A percentile compares a stretch with the other conserved stretches of the same genome.
Conservation (phyloP, 169 alveolate genomes). For the Eimeria mitis region DNA sequence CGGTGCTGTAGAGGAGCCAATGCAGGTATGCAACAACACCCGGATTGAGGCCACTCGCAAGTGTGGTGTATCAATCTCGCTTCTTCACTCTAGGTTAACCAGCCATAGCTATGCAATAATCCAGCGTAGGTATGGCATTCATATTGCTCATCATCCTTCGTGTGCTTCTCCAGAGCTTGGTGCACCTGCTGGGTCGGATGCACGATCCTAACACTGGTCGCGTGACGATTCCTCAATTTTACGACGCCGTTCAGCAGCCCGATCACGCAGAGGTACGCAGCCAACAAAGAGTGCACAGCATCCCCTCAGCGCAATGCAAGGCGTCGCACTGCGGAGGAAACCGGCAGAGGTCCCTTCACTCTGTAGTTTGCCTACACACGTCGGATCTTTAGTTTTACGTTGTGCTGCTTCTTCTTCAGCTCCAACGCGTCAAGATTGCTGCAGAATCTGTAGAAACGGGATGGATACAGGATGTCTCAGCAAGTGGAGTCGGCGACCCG, state of each 20-base stretch:
- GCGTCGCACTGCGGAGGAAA: background rate
- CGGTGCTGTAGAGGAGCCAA: slow-evolving; percentile 83
- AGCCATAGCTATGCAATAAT: background rate
- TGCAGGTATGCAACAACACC: slow-evolving; percentile 59
- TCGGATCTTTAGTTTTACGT: background rate
- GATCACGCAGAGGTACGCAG: slow-evolving; percentile 42
- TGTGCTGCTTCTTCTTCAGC: slow-evolving; percentile 25
- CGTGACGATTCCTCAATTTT: slow-evolving; percentile 70
- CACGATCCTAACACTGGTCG: slow-evolving; percentile 61
- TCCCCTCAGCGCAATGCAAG: background rate
- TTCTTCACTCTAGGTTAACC: background rate
- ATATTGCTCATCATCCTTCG: slow-evolving; percentile 9
- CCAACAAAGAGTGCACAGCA: background rate
- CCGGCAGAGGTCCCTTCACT: background rate
- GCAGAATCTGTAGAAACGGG: slow-evolving; percentile 39
- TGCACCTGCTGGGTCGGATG: slow-evolving; percentile 45
- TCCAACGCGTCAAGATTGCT: slow-evolving; percentile 60
- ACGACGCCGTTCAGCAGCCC: slow-evolving; percentile 64
- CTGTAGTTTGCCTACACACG: background rate
- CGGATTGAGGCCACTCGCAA: background rate
- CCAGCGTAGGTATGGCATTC: background rate
- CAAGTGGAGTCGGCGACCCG: background rate
- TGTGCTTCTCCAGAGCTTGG: slow-evolving; percentile 55
- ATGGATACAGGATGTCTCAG: background rate
- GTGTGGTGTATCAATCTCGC: background rate